Evolutionary conservation across 768 basidiomycete species (phyloP).

Genomic region (Mycena vulgaris): DNA sequence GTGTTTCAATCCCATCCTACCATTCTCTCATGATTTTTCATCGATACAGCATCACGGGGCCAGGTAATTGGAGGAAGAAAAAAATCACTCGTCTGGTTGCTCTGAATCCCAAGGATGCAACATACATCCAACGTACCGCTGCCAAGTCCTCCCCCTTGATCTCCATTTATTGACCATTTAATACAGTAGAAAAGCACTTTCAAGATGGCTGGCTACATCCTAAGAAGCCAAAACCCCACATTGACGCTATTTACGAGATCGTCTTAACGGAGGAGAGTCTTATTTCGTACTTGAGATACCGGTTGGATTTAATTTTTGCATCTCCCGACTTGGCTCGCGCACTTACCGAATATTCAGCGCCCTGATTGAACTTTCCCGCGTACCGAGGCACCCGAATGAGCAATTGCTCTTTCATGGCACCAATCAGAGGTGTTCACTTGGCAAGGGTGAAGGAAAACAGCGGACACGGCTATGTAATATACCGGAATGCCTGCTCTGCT

Average conservation of each 20-base stretch:
- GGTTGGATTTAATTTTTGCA: conserved; percentile 47
- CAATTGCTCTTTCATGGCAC: conserved; percentile 81
- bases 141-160: background rate
- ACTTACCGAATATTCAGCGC: conserved; percentile 42
- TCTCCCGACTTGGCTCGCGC: background rate
- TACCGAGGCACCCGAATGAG: conserved; percentile 61
- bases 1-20: conserved; percentile 9
- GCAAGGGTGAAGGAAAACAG: conserved; percentile 64
- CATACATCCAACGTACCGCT: conserved; percentile 22
- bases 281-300: conserved; percentile 62
- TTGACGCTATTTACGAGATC: conserved; percentile 68
- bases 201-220: conserved; percentile 70
- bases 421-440: conserved; percentile 68
- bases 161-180: background rate
- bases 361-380: conserved; percentile 46
- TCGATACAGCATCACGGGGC: conserved; percentile 21
- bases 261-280: conserved; percentile 61
- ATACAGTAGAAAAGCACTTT: conserved; percentile 65
- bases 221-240: conserved; percentile 63
- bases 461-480: conserved; percentile 65
- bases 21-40: conserved; percentile 23
- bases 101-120: conserved; percentile 29
- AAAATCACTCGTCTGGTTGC: conserved; percentile 29
- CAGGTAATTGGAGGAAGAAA: conserved; percentile 25
- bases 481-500: conserved; percentile 69